Evolutionary conservation across 2,329 filamentous ascomycete species (phyloP).

Genomic region (Hymenoscyphus repandus): DNA sequence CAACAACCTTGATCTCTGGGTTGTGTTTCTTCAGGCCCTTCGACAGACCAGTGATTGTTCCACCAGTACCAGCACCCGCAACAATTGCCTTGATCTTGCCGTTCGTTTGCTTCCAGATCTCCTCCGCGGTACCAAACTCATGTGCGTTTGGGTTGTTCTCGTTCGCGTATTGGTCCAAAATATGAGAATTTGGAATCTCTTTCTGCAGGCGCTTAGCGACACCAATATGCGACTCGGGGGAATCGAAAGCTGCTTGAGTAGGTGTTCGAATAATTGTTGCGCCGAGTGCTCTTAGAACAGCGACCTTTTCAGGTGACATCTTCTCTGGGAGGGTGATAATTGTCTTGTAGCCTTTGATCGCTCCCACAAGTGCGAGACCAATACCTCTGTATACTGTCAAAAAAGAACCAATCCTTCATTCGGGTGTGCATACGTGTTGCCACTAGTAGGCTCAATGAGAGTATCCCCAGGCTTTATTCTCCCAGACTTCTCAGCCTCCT

Average conservation of each 20-base stretch:
- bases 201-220: constrained; percentile 86
- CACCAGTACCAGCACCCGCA: constrained; percentile 90
- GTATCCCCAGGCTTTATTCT: constrained; percentile 97
- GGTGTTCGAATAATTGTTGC: constrained; percentile 97
- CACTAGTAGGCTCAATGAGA: constrained; percentile 94
- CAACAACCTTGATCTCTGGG: constrained; percentile 77
- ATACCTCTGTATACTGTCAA: constrained; percentile 58
- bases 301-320: constrained; percentile 98
- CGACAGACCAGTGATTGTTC: constrained; percentile 88
- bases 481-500: constrained; percentile 85
- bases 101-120: constrained; percentile 88
- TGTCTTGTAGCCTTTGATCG: constrained; percentile 95
- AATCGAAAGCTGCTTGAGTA: constrained; percentile 91
- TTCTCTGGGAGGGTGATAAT: constrained; percentile 99
- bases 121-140: constrained; percentile 89
- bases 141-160: constrained; percentile 87
- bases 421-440: constrained; percentile 64
- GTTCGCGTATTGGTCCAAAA: constrained; percentile 94
- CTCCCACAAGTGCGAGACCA: constrained; percentile 85
- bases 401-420: background rate
- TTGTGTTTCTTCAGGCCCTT: constrained; percentile 85
- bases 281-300: constrained; percentile 85
- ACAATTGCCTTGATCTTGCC: constrained; percentile 80
- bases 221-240: constrained; percentile 93
- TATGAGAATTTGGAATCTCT: constrained; percentile 95